Evolutionary conservation across 2,329 filamentous ascomycete species (phyloP).

Genomic region (Aspergillus ibericus): DNA sequence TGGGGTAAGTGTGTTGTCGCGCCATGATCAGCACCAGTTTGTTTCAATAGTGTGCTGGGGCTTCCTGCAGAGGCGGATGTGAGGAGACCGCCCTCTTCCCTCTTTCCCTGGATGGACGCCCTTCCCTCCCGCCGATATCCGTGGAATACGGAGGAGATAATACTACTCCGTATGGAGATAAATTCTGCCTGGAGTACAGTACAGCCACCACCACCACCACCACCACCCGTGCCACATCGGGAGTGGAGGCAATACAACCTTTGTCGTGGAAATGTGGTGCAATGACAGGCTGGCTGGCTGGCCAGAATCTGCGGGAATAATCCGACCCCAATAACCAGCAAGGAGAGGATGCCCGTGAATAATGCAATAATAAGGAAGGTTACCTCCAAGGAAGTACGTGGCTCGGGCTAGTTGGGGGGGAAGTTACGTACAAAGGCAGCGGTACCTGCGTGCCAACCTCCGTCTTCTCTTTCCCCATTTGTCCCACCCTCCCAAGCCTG

Average conservation of each 20-base stretch:
- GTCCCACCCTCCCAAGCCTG: slow-evolving; percentile 17
- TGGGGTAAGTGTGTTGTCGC: neutral
- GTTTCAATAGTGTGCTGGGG: slow-evolving; percentile 1
- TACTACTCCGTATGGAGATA: too few species aligned
- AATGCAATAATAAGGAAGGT: neutral
- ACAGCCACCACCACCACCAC: neutral
- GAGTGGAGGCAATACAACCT: neutral
- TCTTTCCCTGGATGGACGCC: too few species aligned
- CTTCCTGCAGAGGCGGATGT: neutral
- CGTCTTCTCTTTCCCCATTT: slow-evolving; percentile 15
- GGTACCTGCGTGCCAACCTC: slow-evolving; percentile 23
- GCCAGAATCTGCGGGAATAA: neutral
- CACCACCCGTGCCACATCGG: neutral
- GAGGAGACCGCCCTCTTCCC: neutral
- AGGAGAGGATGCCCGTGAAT: neutral
- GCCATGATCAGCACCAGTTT: neutral
- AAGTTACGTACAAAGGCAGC: slow-evolving; percentile 14
- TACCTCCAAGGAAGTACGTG: neutral
- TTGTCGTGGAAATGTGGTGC: neutral
- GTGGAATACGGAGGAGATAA: neutral
- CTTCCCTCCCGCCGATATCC: neutral
- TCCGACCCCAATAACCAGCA: neutral
- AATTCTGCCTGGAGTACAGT: neutral
- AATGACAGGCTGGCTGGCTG: neutral
- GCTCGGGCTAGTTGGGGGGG: neutral